These are phyloP conservation scores for Botrytis sinoallii DNA, from an alignment of 2,329 filamentous ascomycete species.

Conservation along the genomic window DNA sequence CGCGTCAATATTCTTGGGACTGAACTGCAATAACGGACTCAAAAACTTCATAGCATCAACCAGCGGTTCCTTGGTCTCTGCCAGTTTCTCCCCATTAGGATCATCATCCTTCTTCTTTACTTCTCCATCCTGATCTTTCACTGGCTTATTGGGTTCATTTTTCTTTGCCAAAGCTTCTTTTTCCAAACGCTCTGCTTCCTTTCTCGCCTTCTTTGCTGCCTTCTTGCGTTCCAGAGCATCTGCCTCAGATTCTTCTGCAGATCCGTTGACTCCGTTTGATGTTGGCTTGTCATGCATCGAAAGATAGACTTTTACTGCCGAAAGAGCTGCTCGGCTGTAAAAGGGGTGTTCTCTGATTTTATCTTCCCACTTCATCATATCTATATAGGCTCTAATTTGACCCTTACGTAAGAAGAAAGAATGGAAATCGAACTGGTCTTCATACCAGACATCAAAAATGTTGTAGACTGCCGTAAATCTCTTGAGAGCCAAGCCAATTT, in stretches of 20 bases:
- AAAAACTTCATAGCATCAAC: constrained; percentile 87
- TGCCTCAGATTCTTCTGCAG: constrained; percentile 45
- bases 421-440: constrained; percentile 99
- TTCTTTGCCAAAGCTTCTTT: constrained; percentile 78
- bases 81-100: constrained; percentile 75
- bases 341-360: constrained; percentile 88
- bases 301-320: constrained; percentile 77
- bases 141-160: constrained; percentile 75
- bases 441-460: constrained; percentile 96
- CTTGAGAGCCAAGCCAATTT: constrained; percentile 84
- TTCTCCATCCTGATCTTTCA: constrained; percentile 59
- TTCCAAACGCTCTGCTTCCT: constrained; percentile 70
- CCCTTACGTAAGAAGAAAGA: constrained; percentile 96
- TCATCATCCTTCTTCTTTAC: constrained; percentile 88
- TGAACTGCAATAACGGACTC: constrained; percentile 75
- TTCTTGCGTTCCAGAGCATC: constrained; percentile 75
- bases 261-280: constrained; percentile 60
- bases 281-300: constrained; percentile 73
- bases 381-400: constrained; percentile 89
- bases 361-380: constrained; percentile 97
- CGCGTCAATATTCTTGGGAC: constrained; percentile 73
- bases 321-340: constrained; percentile 78
- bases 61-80: constrained; percentile 77
- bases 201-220: constrained; percentile 85
- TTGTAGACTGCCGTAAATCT: constrained; percentile 83